A percentile compares a stretch with the other conserved stretches of the same genome.
phyloP scores from a whole-genome alignment of 1,284 basidiomycete species.

The Pyrrhoderma noxium region DNA sequence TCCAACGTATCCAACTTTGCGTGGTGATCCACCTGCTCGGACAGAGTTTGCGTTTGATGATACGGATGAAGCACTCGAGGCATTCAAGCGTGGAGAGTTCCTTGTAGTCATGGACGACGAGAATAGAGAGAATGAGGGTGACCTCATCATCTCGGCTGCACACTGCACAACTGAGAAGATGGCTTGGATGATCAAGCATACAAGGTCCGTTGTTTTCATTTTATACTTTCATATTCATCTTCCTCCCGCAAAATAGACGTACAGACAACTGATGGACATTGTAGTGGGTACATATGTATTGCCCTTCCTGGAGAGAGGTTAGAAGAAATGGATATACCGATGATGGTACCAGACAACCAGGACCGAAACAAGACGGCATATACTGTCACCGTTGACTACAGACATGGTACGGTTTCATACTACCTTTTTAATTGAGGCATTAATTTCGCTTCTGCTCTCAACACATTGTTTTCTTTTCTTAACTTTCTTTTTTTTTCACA shows the following conservation, averaged over 20 bases:
- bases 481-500: neutral
- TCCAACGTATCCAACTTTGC: slow-evolving; percentile 15
- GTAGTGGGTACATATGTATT: slow-evolving; percentile 92
- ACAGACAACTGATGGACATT: neutral
- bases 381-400: slow-evolving; percentile 95
- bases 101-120: slow-evolving; percentile 96
- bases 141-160: slow-evolving; percentile 80
- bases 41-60: slow-evolving; percentile 44
- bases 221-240: too few species aligned
- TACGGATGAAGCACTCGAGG: slow-evolving; percentile 74
- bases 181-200: slow-evolving; percentile 98
- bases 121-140: slow-evolving; percentile 89
- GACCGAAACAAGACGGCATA: slow-evolving; percentile 94
- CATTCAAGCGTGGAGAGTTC: slow-evolving; percentile 80
- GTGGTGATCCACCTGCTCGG: neutral
- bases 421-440: neutral
- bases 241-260: too few species aligned
- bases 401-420: slow-evolving; percentile 48
- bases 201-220: slow-evolving; percentile 53
- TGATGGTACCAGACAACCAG: slow-evolving; percentile 90
- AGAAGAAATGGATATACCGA: slow-evolving; percentile 78
- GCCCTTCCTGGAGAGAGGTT: slow-evolving; percentile 75
- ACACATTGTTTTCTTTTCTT: neutral
- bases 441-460: neutral
- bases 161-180: slow-evolving; percentile 90